Evolutionary conservation across 176 grass and related monocot genomes (phyloP).

Genomic region (Themeda triandra): DNA sequence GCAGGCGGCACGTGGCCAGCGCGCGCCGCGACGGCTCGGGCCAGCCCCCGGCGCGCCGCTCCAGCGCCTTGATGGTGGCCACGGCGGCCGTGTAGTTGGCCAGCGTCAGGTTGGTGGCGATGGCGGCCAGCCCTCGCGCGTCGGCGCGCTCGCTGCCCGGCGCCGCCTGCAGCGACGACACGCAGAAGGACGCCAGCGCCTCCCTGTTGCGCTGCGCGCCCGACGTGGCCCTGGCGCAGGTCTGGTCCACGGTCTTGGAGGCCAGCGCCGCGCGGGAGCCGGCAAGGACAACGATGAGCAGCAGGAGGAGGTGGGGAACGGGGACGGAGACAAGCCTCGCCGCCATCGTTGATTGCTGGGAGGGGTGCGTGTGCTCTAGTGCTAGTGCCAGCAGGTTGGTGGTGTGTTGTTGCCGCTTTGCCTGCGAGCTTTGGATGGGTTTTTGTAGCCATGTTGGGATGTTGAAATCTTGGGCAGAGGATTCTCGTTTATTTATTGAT

Average conservation of each 20-base stretch:
- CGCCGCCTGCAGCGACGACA: slow-evolving; percentile 26
- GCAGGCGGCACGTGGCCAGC: slow-evolving; percentile 32
- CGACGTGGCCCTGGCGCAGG: slow-evolving; percentile 33
- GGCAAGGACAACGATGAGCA: neutral
- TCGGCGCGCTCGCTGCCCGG: slow-evolving; percentile 37
- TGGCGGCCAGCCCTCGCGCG: slow-evolving; percentile 28
- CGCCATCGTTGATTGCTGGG: slow-evolving; percentile 25
- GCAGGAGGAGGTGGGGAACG: neutral
- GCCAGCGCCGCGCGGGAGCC: neutral
- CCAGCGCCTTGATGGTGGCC: slow-evolving; percentile 30
- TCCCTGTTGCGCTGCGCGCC: neutral
- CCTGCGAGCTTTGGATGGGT: neutral
- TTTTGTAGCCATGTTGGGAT: neutral
- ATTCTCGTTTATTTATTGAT: neutral
- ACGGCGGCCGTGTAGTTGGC: slow-evolving; percentile 49
- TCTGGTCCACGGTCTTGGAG: neutral
- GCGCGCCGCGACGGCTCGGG: neutral
- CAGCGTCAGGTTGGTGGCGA: slow-evolving; percentile 54
- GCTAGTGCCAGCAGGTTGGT: neutral
- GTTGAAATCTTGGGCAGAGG: neutral
- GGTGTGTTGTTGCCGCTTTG: neutral
- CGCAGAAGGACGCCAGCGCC: slow-evolving; percentile 35
- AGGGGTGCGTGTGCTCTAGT: neutral
- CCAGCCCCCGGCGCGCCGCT: slow-evolving; percentile 15
- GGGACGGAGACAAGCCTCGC: neutral